phyloP scores from a whole-genome alignment of 768 basidiomycete species.

The Myochromella boudieri region DNA sequence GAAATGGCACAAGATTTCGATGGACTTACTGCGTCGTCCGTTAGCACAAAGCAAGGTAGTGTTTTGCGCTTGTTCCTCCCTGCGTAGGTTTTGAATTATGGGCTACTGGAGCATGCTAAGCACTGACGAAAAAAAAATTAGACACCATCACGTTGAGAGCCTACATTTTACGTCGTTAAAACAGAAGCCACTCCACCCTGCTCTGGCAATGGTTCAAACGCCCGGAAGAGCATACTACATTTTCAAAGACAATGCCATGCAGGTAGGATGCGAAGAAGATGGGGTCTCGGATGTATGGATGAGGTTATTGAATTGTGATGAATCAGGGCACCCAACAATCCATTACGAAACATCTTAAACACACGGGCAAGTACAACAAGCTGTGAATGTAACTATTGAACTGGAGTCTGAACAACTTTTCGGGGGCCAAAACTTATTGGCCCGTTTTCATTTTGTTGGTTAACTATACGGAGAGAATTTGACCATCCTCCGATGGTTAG shows the following conservation, averaged over 20 bases:
- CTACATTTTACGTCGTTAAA: slow-evolving; percentile 56
- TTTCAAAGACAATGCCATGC: slow-evolving; percentile 74
- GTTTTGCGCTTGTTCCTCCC: slow-evolving; percentile 64
- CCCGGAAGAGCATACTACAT: slow-evolving; percentile 67
- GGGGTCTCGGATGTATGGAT: slow-evolving; percentile 66
- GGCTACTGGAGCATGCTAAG: not conserved
- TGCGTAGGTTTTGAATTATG: slow-evolving; percentile 41
- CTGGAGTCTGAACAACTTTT: no score
- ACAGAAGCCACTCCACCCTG: slow-evolving; percentile 50
- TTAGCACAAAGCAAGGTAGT: slow-evolving; percentile 18
- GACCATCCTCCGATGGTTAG: no score
- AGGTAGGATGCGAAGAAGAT: slow-evolving; percentile 75
- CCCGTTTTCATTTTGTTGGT: no score
- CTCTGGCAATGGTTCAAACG: slow-evolving; percentile 71
- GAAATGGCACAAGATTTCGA: slow-evolving; percentile 74
- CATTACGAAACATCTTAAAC: no score
- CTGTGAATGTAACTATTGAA: no score
- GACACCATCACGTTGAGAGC: slow-evolving; percentile 78
- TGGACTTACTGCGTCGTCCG: slow-evolving; percentile 34
- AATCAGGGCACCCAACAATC: no score
- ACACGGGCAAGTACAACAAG: no score
- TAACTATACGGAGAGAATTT: no score
- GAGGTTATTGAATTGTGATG: slow-evolving; percentile 49
- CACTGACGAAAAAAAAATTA: slow-evolving; percentile 24
- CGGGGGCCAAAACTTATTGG: no score